Base-by-base conservation (phyloP, 176 grass and related monocot genomes). In the Miscanthus lutarioriparius region DNA sequence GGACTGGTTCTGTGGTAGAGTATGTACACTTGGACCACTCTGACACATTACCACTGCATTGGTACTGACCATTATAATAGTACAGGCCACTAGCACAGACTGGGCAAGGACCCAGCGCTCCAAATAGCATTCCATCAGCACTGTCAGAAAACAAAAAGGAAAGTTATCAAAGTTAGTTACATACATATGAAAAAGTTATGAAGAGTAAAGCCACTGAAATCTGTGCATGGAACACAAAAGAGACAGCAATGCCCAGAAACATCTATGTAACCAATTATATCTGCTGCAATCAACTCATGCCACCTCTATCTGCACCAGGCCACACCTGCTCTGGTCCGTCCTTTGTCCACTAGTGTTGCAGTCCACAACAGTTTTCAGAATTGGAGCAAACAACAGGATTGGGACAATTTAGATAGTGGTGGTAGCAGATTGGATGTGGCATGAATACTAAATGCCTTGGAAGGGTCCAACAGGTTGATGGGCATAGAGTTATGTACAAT, bases 71-170 rank as follows among this genome's bases (percentile, higher is more conserved):
- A 59, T 86, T 83, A 77, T 86, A 91, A 86, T 95, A 95, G 70
- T 84, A 66, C 8, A 98, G 85, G 39, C 80, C 88, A 41, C 83
- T 86, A 82, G 72, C 84, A 90, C 96, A 98, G 15, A 98, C 81
- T 66, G 92, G 96, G 80, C 96, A 98, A 82, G 81, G 68, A 88
- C 64, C 91, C 85, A 98, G 59, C n/a, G 92, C 85, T 67, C 96
- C 96, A 90, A 98, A 98, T 54, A 98, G 83, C 96, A 98, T 98
- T 41, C 92, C 96, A 81, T 98, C 96, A 76, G 91, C 92, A 95
- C 96, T 98, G 72, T 45, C 27, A 90, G 53, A 49, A 26, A 9
- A 82, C 7, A 63, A 69, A 88, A 43, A 23, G 8, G 40, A 48
- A 37, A 63, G 44, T 16, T 62, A 64, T 8, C 14, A 26, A 72